Evolutionary conservation across 176 grass and related monocot species (phyloP).

Genomic region (Themeda triandra): DNA sequence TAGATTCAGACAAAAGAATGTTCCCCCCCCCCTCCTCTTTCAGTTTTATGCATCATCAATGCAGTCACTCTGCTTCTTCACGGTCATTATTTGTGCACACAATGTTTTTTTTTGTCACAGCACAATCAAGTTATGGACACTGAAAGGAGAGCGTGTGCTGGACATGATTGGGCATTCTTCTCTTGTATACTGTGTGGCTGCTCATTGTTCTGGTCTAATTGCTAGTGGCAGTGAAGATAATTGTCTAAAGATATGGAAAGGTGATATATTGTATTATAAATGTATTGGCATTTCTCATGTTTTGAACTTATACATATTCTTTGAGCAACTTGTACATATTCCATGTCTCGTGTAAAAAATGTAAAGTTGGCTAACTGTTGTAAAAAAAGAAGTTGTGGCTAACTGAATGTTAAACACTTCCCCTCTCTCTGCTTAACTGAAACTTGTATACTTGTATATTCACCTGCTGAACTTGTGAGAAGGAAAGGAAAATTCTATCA

Average conservation of each 20-base stretch:
- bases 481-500: neutral
- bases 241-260: slow-evolving; percentile 93
- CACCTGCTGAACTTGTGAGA: neutral
- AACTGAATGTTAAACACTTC: neutral
- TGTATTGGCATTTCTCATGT: neutral
- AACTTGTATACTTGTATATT: no score
- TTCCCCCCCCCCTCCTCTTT: neutral
- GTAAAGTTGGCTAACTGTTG: no score
- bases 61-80: neutral
- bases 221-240: slow-evolving; percentile 93
- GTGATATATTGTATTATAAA: slow-evolving; percentile 41
- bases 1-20: neutral
- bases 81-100: neutral
- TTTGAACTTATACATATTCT: neutral
- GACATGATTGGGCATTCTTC: slow-evolving; percentile 95
- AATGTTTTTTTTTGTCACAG: slow-evolving; percentile 40
- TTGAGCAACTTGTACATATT: neutral
- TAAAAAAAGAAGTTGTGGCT: neutral
- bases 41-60: neutral
- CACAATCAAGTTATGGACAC: slow-evolving; percentile 81
- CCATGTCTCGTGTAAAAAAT: no score
- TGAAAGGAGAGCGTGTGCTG: slow-evolving; percentile 80
- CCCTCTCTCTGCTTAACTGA: neutral
- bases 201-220: slow-evolving; percentile 85
- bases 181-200: slow-evolving; percentile 93